These are phyloP conservation scores for Leccinum aurantiacum DNA, from an alignment of 768 basidiomycete genomes.

Conservation along the genomic window DNA sequence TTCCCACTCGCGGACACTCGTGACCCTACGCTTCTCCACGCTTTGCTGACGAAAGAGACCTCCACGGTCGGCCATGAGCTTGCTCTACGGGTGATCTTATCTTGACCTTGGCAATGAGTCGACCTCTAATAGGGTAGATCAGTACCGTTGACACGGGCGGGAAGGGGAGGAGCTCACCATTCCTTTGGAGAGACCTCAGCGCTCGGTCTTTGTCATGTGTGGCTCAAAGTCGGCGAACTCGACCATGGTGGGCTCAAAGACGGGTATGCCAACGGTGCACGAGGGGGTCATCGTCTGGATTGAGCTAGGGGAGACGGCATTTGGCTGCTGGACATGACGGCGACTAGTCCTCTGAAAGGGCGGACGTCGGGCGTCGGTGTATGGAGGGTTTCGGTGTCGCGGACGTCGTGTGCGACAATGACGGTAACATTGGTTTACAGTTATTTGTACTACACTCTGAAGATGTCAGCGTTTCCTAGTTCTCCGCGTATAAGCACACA, in stretches of 20 bases:
- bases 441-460: neutral
- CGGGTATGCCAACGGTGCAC: slow-evolving; percentile 67
- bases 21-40: slow-evolving; percentile 78
- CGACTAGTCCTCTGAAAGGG: slow-evolving; percentile 8
- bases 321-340: slow-evolving; percentile 25
- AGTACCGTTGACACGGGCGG: slow-evolving; percentile 20
- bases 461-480: too few relatives aligned
- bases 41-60: slow-evolving; percentile 91
- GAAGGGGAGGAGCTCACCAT: slow-evolving; percentile 58
- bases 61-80: slow-evolving; percentile 82
- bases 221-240: slow-evolving; percentile 65
- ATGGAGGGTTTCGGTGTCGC: slow-evolving; percentile 4
- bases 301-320: slow-evolving; percentile 23
- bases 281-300: slow-evolving; percentile 74
- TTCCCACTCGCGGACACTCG: slow-evolving; percentile 36
- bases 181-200: slow-evolving; percentile 88
- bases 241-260: slow-evolving; percentile 91
- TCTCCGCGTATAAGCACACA: neutral
- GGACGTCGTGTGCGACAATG: slow-evolving; percentile 12
- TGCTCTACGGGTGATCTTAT: slow-evolving; percentile 89
- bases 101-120: slow-evolving; percentile 76
- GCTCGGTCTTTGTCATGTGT: slow-evolving; percentile 68
- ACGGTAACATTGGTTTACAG: neutral
- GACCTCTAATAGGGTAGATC: slow-evolving; percentile 40
- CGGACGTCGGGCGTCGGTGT: neutral